phyloP scores from a whole-genome alignment of 352 stramenopile species.

The Phytophthora pisi region DNA sequence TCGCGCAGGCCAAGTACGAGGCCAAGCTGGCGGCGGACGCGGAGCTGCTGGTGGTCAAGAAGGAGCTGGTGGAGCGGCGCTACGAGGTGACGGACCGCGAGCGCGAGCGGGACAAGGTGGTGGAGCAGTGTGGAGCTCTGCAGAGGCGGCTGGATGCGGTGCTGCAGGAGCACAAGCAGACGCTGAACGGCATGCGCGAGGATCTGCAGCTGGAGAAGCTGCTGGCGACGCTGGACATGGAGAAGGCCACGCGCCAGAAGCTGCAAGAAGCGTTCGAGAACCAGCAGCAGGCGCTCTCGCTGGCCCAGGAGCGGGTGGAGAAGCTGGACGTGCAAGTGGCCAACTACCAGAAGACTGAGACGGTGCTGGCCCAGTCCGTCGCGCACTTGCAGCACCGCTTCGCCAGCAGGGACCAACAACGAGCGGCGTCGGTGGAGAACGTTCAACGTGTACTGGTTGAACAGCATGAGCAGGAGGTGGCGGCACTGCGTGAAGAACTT shows the following conservation, averaged over 20 bases:
- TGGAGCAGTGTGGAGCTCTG: slow-evolving; percentile 30
- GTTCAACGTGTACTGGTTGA: slow-evolving; percentile 48
- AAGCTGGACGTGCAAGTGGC: slow-evolving; percentile 49
- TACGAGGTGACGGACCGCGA: slow-evolving; percentile 39
- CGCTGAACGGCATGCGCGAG: slow-evolving; percentile 52
- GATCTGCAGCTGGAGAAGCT: slow-evolving; percentile 56
- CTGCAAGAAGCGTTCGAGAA: slow-evolving; percentile 44
- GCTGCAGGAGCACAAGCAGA: slow-evolving; percentile 55
- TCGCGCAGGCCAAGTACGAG: slow-evolving; percentile 63
- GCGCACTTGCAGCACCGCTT: slow-evolving; percentile 72
- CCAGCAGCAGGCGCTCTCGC: slow-evolving; percentile 51
- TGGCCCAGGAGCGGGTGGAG: slow-evolving; percentile 51
- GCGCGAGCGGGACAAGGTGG: slow-evolving; percentile 26
- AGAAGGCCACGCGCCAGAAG: slow-evolving; percentile 50
- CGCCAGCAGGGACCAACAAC: slow-evolving; percentile 64
- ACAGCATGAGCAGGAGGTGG: slow-evolving; percentile 39
- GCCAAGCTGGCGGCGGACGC: slow-evolving; percentile 56
- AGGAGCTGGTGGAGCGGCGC: slow-evolving; percentile 53
- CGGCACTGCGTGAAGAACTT: slow-evolving; percentile 42
- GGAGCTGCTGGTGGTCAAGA: slow-evolving; percentile 47
- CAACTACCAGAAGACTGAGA: slow-evolving; percentile 83
- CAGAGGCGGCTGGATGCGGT: slow-evolving; percentile 50
- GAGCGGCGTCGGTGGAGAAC: slow-evolving; percentile 47
- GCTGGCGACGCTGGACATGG: slow-evolving; percentile 58
- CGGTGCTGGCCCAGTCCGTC: slow-evolving; percentile 68